Evolutionary conservation across 805 yeast species (phyloP), one percentile per base, ranked within the genome.

Genomic region (Saturnispora besseyi): DNA sequence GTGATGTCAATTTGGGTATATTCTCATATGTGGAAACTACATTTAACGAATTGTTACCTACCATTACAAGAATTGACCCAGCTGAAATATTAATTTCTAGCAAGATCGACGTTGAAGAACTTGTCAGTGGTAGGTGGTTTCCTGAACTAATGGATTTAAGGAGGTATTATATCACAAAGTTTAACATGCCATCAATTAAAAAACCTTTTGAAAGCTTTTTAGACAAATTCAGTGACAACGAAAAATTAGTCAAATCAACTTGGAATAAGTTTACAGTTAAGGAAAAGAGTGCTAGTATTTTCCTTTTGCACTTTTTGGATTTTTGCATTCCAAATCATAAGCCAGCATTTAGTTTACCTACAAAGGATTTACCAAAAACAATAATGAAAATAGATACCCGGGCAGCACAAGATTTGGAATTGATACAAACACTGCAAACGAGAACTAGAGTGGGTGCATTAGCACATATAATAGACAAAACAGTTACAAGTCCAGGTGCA

Each of bases 1-100:
- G 84, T 41, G 99, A 93, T 66, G 70, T 91, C 0, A 84, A 93
- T 0, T 79, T 91, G 1, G 97, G 98, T 0, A 81, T 80, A 22
- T 77, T 87, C 42, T 79, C 72, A 58, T 84, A 84, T 2, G 87
- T 87, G 59, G 77, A 78, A 44, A 78, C 87, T 0, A 72, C 75
- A 1, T 59, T 82, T 21, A 75, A 72, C 5, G 82, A 81, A 26
- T 65, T 90, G 3, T 73, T 81, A 45, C 76, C 93, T 5, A 87
- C 87, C 40, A 68, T 93, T 1, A 73, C 91, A 0, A 73, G 97
- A 51, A 80, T 93, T 6, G 74, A 74, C 44, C 98, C 99, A 0
- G 76, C 82, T 34, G 99, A 91, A 58, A 78, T 91, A 12, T 59
- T 91, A 10, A 59, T 90, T 3, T 72, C 78, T 24, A 75, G 74